Evolutionary conservation across 2,329 filamentous ascomycete genomes (phyloP).

Genomic region (Aspergillus udagawae): DNA sequence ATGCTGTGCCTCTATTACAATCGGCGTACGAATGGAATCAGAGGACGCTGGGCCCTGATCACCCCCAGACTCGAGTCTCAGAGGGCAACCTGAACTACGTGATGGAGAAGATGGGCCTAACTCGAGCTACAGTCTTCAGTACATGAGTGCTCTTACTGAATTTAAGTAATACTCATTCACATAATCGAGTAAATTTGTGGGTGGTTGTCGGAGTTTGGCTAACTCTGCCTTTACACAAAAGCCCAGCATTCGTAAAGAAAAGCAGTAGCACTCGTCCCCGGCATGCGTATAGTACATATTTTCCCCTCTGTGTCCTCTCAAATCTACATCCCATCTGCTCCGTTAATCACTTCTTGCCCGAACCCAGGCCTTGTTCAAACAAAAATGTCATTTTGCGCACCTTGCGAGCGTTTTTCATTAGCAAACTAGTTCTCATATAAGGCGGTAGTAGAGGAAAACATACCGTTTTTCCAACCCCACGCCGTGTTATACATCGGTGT

Average conservation of each 20-base stretch:
- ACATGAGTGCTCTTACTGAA: no score
- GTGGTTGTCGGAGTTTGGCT: no score
- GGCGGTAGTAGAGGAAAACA: neutral
- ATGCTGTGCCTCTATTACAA: neutral
- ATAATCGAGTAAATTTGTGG: no score
- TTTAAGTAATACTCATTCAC: no score
- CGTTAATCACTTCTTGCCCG: no score
- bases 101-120: neutral
- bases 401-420: neutral
- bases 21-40: neutral
- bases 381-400: neutral
- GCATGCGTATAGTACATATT: neutral
- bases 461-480: constrained; percentile 13
- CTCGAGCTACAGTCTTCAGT: neutral
- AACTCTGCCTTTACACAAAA: no score
- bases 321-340: neutral
- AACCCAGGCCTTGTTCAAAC: neutral
- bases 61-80: neutral
- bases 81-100: neutral
- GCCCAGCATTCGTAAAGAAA: no score
- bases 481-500: constrained; percentile 16
- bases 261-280: no score
- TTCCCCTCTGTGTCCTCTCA: neutral
- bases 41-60: neutral
- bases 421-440: neutral